Conservation (phyloP, 2,329 filamentous ascomycete species). For the Cyphellophora attinorum region DNA sequence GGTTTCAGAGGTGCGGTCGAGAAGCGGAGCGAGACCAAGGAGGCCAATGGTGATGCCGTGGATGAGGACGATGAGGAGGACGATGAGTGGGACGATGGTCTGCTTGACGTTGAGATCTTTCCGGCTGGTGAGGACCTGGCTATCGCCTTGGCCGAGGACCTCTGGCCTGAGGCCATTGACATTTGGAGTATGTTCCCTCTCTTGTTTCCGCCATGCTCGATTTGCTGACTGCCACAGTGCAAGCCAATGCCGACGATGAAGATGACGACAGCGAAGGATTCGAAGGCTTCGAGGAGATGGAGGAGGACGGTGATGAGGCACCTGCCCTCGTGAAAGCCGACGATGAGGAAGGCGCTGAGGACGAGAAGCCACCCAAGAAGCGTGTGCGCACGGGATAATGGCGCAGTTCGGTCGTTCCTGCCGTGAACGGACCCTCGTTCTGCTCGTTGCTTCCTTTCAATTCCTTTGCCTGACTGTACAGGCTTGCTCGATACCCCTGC, state of each 20-base stretch:
- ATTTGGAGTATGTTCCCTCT: constrained; percentile 11
- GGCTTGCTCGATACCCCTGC: too few relatives aligned
- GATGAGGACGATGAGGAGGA: constrained; percentile 40
- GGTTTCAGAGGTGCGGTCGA: constrained; percentile 66
- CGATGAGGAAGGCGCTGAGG: constrained; percentile 30
- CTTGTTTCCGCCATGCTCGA: background rate
- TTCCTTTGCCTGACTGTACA: too few relatives aligned
- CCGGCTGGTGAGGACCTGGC: constrained; percentile 79
- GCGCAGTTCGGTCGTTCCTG: too few relatives aligned
- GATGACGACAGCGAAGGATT: constrained; percentile 52
- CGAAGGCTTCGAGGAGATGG: constrained; percentile 44
- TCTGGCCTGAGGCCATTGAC: constrained; percentile 30
- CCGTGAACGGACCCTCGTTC: too few relatives aligned
- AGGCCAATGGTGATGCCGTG: constrained; percentile 37
- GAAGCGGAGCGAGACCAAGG: constrained; percentile 51
- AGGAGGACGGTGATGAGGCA: constrained; percentile 46
- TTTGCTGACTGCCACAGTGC: constrained; percentile 5
- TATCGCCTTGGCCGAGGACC: constrained; percentile 69
- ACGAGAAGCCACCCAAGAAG: constrained; percentile 24
- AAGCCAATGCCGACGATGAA: constrained; percentile 25
- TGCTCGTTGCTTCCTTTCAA: too few relatives aligned
- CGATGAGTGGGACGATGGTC: constrained; percentile 51
- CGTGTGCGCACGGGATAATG: constrained; percentile 9
- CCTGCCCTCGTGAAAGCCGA: constrained; percentile 24
- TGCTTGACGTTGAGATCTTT: constrained; percentile 72